Percentiles rank a stretch among this genome's conserved stretches.
phyloP scores from a whole-genome alignment of 805 yeast genomes.

The Brettanomyces sp. region DNA sequence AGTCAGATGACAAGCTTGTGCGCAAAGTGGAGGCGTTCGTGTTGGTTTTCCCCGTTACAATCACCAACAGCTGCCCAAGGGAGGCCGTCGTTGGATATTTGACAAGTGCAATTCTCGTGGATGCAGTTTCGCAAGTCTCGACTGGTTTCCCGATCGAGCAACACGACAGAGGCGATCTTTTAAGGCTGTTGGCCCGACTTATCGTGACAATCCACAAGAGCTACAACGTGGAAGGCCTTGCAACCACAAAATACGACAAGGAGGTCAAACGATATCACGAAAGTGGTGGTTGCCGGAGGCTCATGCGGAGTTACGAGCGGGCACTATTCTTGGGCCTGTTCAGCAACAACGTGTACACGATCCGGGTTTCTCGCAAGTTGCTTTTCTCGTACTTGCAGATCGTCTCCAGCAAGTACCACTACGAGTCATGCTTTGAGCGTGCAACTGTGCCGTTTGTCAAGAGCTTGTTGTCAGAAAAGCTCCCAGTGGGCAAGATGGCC shows the following conservation, averaged over 20 bases:
- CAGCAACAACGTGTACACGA: constrained; percentile 41
- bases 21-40: constrained; percentile 28
- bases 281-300: constrained; percentile 19
- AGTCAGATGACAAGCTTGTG: constrained; percentile 26
- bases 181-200: constrained; percentile 31
- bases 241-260: constrained; percentile 1
- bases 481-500: constrained; percentile 65
- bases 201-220: constrained; percentile 27
- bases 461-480: constrained; percentile 43
- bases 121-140: constrained; percentile 25
- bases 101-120: constrained; percentile 30
- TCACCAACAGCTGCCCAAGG: constrained; percentile 20
- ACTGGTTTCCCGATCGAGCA: constrained; percentile 15
- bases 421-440: constrained; percentile 14
- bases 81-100: constrained; percentile 27
- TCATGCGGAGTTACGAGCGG: constrained; percentile 38
- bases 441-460: constrained; percentile 30
- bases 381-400: constrained; percentile 20
- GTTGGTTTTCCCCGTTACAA: constrained; percentile 23
- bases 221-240: constrained; percentile 5
- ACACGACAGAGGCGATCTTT: constrained; percentile 20
- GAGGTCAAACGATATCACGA: constrained; percentile 10
- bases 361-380: constrained; percentile 36
- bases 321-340: constrained; percentile 43
- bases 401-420: constrained; percentile 14